Conservation (phyloP, 352 stramenopile genomes). For the Globisporangium solare region DNA sequence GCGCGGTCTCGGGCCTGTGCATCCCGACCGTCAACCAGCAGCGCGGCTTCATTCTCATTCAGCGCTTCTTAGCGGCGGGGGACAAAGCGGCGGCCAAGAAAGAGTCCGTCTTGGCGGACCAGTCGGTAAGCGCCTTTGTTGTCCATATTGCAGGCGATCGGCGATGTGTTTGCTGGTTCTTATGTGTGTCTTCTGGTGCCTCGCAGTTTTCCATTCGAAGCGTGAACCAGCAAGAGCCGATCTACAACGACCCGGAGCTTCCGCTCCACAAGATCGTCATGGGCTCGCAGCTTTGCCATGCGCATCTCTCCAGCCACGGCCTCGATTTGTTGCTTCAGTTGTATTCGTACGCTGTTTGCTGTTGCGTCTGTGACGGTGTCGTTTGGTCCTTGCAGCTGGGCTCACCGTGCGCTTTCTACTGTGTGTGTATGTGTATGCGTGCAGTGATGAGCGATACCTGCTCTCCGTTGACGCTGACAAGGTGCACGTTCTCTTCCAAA, state of each 20-base stretch:
- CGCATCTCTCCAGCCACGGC: slow-evolving; percentile 27
- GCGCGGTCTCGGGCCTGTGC: slow-evolving; percentile 82
- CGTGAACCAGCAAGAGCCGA: slow-evolving; percentile 53
- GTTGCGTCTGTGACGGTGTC: background rate
- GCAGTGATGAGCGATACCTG: slow-evolving; percentile 58
- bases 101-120: slow-evolving; percentile 15
- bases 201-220: slow-evolving; percentile 49
- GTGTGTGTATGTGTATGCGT: background rate
- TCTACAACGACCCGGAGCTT: slow-evolving; percentile 46
- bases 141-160: too few relatives aligned
- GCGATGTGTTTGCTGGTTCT: background rate
- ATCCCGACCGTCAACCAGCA: slow-evolving; percentile 88
- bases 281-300: slow-evolving; percentile 48
- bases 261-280: slow-evolving; percentile 48
- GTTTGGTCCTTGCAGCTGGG: too few relatives aligned
- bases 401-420: too few relatives aligned
- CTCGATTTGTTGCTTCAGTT: slow-evolving; percentile 46
- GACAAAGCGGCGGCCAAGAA: slow-evolving; percentile 16
- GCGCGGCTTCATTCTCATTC: slow-evolving; percentile 50
- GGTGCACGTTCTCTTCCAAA: slow-evolving; percentile 54
- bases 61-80: slow-evolving; percentile 37
- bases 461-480: slow-evolving; percentile 28
- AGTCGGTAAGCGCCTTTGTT: slow-evolving; percentile 3
- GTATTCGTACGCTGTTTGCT: slow-evolving; percentile 31
- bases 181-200: background rate